phyloP scores from a whole-genome alignment of 1,284 basidiomycete species.

The Ceratobasidium sp. region DNA sequence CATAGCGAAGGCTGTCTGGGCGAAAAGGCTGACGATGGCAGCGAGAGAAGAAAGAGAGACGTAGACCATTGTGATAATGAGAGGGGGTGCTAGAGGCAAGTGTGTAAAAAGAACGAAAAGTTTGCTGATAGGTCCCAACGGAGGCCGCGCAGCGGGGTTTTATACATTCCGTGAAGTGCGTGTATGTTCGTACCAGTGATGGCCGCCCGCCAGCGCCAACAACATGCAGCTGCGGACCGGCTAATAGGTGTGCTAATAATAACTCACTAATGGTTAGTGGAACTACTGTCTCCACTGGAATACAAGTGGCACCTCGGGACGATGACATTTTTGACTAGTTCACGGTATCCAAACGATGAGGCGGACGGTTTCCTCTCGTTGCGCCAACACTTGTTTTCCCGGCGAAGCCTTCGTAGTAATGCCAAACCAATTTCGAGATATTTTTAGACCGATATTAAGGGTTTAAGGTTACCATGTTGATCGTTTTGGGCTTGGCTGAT shows the following conservation, averaged over 20 bases:
- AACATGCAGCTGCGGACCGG: background rate
- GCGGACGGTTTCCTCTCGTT: background rate
- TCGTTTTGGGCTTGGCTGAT: background rate
- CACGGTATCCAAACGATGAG: background rate
- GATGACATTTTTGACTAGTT: background rate
- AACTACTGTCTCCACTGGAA: background rate
- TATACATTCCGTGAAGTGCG: background rate
- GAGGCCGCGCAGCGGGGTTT: background rate
- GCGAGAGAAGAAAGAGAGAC: constrained; percentile 17
- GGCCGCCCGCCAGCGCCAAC: background rate
- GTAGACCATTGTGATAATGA: constrained; percentile 12
- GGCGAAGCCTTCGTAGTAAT: background rate
- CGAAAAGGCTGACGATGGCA: constrained; percentile 10
- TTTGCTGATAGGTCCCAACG: background rate
- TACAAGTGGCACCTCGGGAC: background rate
- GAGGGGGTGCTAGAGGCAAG: background rate
- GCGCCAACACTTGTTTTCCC: background rate
- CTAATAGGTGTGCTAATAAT: background rate
- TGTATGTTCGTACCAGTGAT: background rate
- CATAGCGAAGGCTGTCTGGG: constrained; percentile 20
- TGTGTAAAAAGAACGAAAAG: background rate
- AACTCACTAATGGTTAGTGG: background rate
- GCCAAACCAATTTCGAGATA: background rate
- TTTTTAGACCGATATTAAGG: background rate
- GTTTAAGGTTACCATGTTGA: constrained; percentile 6